A percentile compares a stretch with the other conserved stretches of the same genome.
phyloP scores from a whole-genome alignment of 495 filamentous ascomycete genomes.

The Oidiodendron maius region DNA sequence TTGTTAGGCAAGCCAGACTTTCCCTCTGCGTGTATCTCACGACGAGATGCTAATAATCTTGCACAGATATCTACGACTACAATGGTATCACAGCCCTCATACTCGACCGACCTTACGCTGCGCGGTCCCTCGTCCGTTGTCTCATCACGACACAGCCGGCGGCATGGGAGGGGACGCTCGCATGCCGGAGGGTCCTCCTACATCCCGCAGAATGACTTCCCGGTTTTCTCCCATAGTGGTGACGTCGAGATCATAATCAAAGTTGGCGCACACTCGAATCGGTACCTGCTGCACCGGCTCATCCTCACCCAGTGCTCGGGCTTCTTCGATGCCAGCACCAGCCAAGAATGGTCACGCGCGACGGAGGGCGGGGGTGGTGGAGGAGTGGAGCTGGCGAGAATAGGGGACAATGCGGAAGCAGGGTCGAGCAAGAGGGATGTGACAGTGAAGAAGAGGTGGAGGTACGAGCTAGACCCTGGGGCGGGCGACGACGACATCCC shows the following conservation, averaged over 20 bases:
- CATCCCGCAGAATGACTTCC: constrained; percentile 81
- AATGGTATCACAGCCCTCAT: constrained; percentile 74
- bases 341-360: constrained; percentile 72
- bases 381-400: constrained; percentile 44
- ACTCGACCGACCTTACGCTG: constrained; percentile 31
- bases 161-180: constrained; percentile 63
- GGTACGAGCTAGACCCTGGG: constrained; percentile 80
- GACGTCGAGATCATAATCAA: constrained; percentile 84
- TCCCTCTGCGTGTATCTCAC: not conserved
- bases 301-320: constrained; percentile 84
- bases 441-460: constrained; percentile 59
- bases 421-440: constrained; percentile 16
- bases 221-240: constrained; percentile 81
- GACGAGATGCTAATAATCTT: not conserved
- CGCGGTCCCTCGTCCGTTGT: constrained; percentile 56
- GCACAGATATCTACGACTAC: not conserved
- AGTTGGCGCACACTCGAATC: constrained; percentile 62
- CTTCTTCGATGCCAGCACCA: constrained; percentile 87
- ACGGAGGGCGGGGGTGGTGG: constrained; percentile 25
- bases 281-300: constrained; percentile 79
- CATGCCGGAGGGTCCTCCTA: constrained; percentile 70
- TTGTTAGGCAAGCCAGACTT: not conserved
- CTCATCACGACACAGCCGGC: constrained; percentile 44
- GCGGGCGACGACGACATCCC: constrained; percentile 71
- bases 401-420: constrained; percentile 48